A percentile compares a stretch with the other conserved stretches of the same genome.
Conservation (phyloP, 768 basidiomycete species). For the Floccularia luteovirens region DNA sequence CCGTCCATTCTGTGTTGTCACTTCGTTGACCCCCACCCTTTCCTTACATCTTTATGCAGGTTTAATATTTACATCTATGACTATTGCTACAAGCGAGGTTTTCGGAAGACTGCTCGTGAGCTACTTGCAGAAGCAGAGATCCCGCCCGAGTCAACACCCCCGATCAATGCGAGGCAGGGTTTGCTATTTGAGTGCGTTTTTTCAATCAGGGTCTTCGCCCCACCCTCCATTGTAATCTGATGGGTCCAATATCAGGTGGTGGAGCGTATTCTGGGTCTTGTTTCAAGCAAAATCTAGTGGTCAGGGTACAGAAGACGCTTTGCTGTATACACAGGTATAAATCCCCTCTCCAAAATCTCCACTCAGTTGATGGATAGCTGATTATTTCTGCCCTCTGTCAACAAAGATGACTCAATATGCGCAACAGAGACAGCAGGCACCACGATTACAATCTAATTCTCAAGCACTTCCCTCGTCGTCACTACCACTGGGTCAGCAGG, state of each 20-base stretch:
- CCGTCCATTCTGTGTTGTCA: conserved; percentile 5
- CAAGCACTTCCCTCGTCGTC: neutral
- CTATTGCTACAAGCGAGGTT: conserved; percentile 79
- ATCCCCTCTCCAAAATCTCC: conserved; percentile 9
- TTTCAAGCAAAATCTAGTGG: conserved; percentile 76
- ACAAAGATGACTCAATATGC: neutral
- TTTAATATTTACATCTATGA: conserved; percentile 88
- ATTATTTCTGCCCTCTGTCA: neutral
- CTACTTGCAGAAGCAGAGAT: conserved; percentile 64
- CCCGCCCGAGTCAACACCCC: conserved; percentile 52
- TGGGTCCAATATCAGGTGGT: conserved; percentile 49
- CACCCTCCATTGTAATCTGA: conserved; percentile 4
- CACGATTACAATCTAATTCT: neutral
- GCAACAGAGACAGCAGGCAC: conserved; percentile 5
- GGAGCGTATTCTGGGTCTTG: conserved; percentile 85
- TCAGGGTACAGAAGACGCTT: conserved; percentile 58
- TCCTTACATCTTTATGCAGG: conserved; percentile 37
- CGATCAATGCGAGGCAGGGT: conserved; percentile 79
- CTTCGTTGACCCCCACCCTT: conserved; percentile 5
- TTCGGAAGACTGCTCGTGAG: conserved; percentile 61
- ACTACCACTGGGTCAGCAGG: too few relatives aligned
- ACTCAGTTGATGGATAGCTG: too few relatives aligned
- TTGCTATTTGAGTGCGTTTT: conserved; percentile 71
- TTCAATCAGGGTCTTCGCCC: conserved; percentile 5
- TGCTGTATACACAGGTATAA: conserved; percentile 64